Conservation (phyloP, 768 basidiomycete species). For the Amanita molliuscula region DNA sequence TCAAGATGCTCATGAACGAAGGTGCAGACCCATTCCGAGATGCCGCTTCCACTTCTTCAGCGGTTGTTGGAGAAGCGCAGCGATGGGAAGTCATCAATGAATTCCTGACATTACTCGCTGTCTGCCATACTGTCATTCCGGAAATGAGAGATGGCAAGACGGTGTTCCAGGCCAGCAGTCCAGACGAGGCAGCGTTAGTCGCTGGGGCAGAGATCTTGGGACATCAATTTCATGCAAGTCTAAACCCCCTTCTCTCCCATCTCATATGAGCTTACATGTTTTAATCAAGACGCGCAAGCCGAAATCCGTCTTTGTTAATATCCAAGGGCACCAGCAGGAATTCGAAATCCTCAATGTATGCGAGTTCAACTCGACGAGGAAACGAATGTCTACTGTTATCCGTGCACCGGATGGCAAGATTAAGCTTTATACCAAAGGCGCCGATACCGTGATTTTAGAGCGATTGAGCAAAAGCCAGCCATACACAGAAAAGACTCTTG, state of each 20-base stretch:
- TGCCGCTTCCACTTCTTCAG: slow-evolving; percentile 21
- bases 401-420: slow-evolving; percentile 83
- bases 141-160: slow-evolving; percentile 86
- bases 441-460: slow-evolving; percentile 95
- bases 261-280: background rate
- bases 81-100: slow-evolving; percentile 52
- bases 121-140: slow-evolving; percentile 98
- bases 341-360: slow-evolving; percentile 93
- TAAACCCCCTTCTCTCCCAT: background rate
- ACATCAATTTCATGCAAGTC: slow-evolving; percentile 85
- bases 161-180: slow-evolving; percentile 91
- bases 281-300: slow-evolving; percentile 78
- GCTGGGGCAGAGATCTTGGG: slow-evolving; percentile 88
- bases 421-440: slow-evolving; percentile 94
- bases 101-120: slow-evolving; percentile 77
- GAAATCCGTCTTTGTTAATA: slow-evolving; percentile 84
- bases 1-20: slow-evolving; percentile 45
- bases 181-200: slow-evolving; percentile 95
- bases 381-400: slow-evolving; percentile 95
- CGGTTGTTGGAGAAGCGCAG: slow-evolving; percentile 19
- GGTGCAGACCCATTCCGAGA: slow-evolving; percentile 53
- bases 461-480: slow-evolving; percentile 79
- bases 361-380: slow-evolving; percentile 97
- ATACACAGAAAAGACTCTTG: slow-evolving; percentile 76
- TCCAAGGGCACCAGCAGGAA: slow-evolving; percentile 63